These are phyloP conservation scores for Cercospora brassicicola DNA, from an alignment of 2,329 filamentous ascomycete genomes.

Conservation along the genomic window DNA sequence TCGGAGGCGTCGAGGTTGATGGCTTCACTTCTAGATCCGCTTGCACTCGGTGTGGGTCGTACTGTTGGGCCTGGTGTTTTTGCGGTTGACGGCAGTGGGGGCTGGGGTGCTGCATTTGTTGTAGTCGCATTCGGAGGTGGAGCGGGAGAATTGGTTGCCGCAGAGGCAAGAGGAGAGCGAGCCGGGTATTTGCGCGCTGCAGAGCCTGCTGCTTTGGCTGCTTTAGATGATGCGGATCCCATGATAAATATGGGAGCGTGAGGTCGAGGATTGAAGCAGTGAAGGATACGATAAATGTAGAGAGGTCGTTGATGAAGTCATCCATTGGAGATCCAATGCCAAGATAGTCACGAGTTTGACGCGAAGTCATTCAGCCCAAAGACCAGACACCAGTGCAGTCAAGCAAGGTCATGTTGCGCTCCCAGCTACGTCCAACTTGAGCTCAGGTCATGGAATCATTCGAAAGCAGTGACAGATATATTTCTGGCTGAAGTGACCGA, in stretches of 20 bases:
- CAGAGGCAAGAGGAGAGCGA: conserved; percentile 35
- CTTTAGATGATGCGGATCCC: conserved; percentile 62
- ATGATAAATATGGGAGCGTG: conserved; percentile 40
- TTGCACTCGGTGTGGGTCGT: conserved; percentile 44
- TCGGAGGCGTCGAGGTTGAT: conserved; percentile 63
- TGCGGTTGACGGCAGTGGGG: conserved; percentile 34
- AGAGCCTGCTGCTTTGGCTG: conserved; percentile 51
- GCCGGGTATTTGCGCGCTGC: conserved; percentile 59
- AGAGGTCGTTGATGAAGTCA: conserved; percentile 5
- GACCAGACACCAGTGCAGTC: background rate
- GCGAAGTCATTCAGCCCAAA: background rate
- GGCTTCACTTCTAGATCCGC: conserved; percentile 45
- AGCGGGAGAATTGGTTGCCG: conserved; percentile 31
- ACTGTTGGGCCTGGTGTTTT: conserved; percentile 44
- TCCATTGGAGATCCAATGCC: background rate
- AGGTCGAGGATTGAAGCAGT: too few species aligned
- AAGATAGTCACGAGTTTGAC: conserved; percentile 3
- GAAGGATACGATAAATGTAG: background rate
- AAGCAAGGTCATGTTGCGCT: background rate
- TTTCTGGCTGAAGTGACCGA: background rate
- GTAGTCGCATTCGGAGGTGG: conserved; percentile 29
- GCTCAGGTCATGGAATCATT: background rate
- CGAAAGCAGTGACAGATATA: background rate
- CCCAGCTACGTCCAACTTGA: background rate
- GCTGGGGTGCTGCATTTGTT: conserved; percentile 30